These are phyloP conservation scores for Apodospora peruviana DNA, from an alignment of 495 filamentous ascomycete species.

Conservation along the genomic window DNA sequence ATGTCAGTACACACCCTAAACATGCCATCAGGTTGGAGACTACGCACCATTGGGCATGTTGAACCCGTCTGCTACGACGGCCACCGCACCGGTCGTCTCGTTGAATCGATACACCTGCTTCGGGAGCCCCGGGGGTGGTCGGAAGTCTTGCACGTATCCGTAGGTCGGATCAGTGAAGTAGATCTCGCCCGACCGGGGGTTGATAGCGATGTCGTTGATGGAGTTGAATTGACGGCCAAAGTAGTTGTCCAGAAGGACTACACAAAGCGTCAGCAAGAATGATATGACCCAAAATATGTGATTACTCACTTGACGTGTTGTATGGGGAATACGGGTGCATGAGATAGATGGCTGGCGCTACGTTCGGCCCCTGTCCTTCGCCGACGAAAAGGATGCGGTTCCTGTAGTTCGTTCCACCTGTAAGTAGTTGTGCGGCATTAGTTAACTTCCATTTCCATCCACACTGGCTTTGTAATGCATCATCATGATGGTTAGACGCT, in stretches of 20 bases:
- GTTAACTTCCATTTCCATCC: too few species aligned
- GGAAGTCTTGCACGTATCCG: constrained; percentile 51
- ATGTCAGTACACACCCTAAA: too few species aligned
- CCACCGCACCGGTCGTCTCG: constrained; percentile 36
- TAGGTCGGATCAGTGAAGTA: constrained; percentile 61
- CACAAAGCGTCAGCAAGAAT: background rate
- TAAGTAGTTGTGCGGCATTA: constrained; percentile 6
- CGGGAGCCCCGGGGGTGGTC: constrained; percentile 43
- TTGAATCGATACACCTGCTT: constrained; percentile 53
- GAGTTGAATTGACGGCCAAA: constrained; percentile 56
- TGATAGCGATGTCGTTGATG: constrained; percentile 51
- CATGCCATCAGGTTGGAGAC: too few species aligned
- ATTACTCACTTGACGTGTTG: constrained; percentile 37
- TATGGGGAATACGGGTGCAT: constrained; percentile 43
- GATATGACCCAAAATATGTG: background rate
- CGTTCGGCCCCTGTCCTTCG: constrained; percentile 39
- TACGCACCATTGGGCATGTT: constrained; percentile 45
- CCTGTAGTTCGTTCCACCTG: constrained; percentile 40
- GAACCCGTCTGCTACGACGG: constrained; percentile 51
- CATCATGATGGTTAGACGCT: background rate
- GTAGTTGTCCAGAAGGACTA: constrained; percentile 43
- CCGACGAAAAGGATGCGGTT: constrained; percentile 37
- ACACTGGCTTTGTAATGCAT: background rate
- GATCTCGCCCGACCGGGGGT: constrained; percentile 44
- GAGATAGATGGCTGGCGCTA: constrained; percentile 33